Percentiles rank a stretch among this genome's conserved stretches.
These are phyloP conservation scores for Viridothelium virens DNA, from an alignment of 495 filamentous ascomycete genomes.

Conservation along the genomic window DNA sequence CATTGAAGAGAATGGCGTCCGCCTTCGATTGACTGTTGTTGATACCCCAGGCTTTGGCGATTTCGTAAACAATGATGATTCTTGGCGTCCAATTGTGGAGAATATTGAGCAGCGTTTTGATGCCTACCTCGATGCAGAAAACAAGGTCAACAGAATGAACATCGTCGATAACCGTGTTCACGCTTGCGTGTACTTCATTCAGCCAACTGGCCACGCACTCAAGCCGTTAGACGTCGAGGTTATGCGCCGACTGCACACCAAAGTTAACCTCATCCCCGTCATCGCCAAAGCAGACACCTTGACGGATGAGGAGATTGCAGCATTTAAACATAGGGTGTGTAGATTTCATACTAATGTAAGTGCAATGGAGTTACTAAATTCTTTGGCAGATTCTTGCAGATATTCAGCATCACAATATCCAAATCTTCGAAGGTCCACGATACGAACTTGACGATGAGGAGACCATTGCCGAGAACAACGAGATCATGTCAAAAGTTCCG, in stretches of 20 bases:
- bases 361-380: conserved; percentile 21
- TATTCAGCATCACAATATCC: conserved; percentile 90
- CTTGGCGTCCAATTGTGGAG: conserved; percentile 96
- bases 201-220: conserved; percentile 96
- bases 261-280: conserved; percentile 98
- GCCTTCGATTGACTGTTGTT: conserved; percentile 91
- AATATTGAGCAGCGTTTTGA: conserved; percentile 99
- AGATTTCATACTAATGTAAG: conserved; percentile 15
- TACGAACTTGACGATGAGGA: conserved; percentile 99
- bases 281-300: conserved; percentile 98
- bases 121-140: conserved; percentile 95
- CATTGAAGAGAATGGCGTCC: conserved; percentile 98
- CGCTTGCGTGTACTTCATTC: conserved; percentile 98
- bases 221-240: conserved; percentile 99
- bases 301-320: conserved; percentile 89
- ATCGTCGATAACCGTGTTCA: conserved; percentile 98
- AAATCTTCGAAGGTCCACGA: conserved; percentile 97
- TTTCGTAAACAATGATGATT: conserved; percentile 99
- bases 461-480: conserved; percentile 98
- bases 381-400: conserved; percentile 78
- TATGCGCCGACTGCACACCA: conserved; percentile 97
- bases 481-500: conserved; percentile 99
- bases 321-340: conserved; percentile 90
- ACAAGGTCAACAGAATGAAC: conserved; percentile 99
- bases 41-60: conserved; percentile 98